A percentile compares a stretch with the other conserved stretches of the same genome.
phyloP scores from a whole-genome alignment of 2,329 filamentous ascomycete genomes.

The Lasiodiplodia gonubiensis region DNA sequence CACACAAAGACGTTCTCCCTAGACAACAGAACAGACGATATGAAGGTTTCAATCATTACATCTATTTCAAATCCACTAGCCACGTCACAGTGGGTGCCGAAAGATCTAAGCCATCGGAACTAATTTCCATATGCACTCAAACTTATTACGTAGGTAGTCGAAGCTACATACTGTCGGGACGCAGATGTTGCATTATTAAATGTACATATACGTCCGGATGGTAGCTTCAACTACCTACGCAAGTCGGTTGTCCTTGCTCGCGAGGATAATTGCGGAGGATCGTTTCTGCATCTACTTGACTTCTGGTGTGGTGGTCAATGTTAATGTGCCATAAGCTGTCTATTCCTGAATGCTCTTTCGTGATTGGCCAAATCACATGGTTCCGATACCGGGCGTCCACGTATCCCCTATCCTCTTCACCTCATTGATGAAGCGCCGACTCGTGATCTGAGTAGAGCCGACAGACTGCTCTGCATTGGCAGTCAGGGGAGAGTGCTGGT shows the following conservation, averaged over 20 bases:
- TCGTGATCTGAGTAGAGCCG: slow-evolving; percentile 72
- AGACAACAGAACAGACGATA: background rate
- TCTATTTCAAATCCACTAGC: background rate
- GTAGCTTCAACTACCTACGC: too few relatives aligned
- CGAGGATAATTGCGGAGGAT: too few relatives aligned
- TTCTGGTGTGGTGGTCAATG: background rate
- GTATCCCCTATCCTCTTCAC: slow-evolving; percentile 83
- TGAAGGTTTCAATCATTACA: background rate
- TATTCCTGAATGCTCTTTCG: background rate
- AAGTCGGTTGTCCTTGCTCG: too few relatives aligned
- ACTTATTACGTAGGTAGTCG: too few relatives aligned
- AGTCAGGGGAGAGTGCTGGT: slow-evolving; percentile 73
- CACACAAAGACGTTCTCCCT: background rate
- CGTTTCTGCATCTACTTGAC: too few relatives aligned
- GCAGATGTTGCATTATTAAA: too few relatives aligned
- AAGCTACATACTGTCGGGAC: too few relatives aligned
- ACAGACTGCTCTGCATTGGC: slow-evolving; percentile 53
- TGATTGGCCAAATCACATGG: slow-evolving; percentile 52
- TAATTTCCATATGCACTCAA: too few relatives aligned
- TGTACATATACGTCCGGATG: too few relatives aligned
- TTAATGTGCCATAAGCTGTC: background rate
- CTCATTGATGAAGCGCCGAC: slow-evolving; percentile 78
- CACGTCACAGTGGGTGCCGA: too few relatives aligned
- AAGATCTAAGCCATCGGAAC: too few relatives aligned
- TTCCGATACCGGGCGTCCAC: slow-evolving; percentile 77